phyloP scores from a whole-genome alignment of 495 filamentous ascomycete genomes.

The Endocarpon pusillum region DNA sequence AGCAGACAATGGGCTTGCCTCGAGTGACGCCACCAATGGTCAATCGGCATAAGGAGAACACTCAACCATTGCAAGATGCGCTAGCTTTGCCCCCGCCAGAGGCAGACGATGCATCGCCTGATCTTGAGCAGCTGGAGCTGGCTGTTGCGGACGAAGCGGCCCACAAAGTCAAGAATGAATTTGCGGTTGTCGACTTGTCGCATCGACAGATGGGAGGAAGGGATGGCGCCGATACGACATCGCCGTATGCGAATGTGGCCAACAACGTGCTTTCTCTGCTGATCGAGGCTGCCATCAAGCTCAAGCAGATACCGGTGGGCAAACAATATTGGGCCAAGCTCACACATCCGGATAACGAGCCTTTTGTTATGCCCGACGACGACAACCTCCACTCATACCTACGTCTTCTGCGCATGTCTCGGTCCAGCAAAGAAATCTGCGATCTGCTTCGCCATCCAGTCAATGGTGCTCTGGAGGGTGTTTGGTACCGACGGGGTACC shows the following conservation, averaged over 20 bases:
- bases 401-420: slow-evolving; percentile 43
- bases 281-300: slow-evolving; percentile 39
- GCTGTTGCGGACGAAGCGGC: too few species aligned
- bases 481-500: too few species aligned
- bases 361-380: slow-evolving; percentile 47
- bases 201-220: background rate
- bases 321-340: slow-evolving; percentile 59
- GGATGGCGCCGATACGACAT: background rate
- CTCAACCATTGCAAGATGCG: too few species aligned
- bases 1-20: slow-evolving; percentile 65
- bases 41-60: too few species aligned
- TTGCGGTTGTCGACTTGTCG: too few species aligned
- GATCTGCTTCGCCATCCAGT: slow-evolving; percentile 32
- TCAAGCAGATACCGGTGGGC: slow-evolving; percentile 30
- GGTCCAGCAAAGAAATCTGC: slow-evolving; percentile 37
- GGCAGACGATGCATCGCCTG: background rate
- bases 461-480: too few species aligned
- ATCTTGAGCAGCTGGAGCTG: background rate
- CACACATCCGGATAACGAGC: slow-evolving; percentile 24
- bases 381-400: slow-evolving; percentile 50
- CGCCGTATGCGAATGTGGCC: slow-evolving; percentile 17
- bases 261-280: slow-evolving; percentile 55
- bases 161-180: background rate
- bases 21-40: too few species aligned
- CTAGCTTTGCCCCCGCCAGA: too few species aligned